Base-by-base conservation (phyloP, 192 early-diverging fungal species). In the Coemansia sp. region DNA sequence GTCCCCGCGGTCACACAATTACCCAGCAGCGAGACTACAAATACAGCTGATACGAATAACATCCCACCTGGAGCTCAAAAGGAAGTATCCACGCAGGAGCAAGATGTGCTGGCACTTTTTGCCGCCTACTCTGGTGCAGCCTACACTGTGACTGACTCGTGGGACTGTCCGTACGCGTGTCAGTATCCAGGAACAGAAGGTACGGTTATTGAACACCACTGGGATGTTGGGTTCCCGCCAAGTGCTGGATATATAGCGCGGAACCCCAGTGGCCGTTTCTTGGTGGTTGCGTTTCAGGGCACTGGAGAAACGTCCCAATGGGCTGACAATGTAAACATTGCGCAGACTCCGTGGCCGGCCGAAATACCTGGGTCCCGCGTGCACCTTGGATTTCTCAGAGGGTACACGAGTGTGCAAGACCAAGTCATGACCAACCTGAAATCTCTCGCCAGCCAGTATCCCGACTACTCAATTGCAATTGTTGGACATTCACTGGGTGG, bases 401-500 rank as follows among this genome's bases (percentile, higher is more conserved):
- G 67, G 15, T 83, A 79, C 19, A 17, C 66, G 51, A 47, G 57
- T 43, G 72, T 59, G 23, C 65, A 63, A 14, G 74, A 69, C 17
- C 29, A 65, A 19, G 66, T 70, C 0, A 61, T 81, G n/a, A 60
- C 70, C 24, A 51, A 51, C 1, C 54, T 77, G 11, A 22, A 21
- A 21, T 47, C 4, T 43, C 76, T 24, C 60, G 53, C 19, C 71
- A 73, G 17, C 61, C 67, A 9, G 75, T 67, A 70, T 35, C 80
- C 80, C 4, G 65, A 57, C 12, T 62, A 77, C 35, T 45, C 3
- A 5, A 68, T 82, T 47, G 45, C 65, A 25, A 66, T 68, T 9
- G 59, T 62, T 2, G 80, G 80, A 4, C 75, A 77, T 29, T 82
- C 79, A 19, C 64, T 82, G 12, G 79, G 79, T 9, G 79, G 69